Evolutionary conservation across 2,329 filamentous ascomycete species (phyloP), one percentile per base, ranked within the genome.

Genomic region (Sporothrix mexicana): DNA sequence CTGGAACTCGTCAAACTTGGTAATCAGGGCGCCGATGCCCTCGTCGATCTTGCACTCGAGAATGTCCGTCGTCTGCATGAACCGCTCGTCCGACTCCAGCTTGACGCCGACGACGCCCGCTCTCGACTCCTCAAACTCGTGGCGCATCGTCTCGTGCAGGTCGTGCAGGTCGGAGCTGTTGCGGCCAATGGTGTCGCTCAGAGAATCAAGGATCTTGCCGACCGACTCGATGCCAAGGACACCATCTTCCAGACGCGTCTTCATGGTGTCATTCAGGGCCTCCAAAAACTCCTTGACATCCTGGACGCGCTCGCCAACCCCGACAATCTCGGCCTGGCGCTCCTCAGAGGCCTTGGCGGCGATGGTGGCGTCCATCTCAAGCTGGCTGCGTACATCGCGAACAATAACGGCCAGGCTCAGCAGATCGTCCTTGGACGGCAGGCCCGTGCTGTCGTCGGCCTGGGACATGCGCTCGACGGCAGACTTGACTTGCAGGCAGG

Each of bases 1-100:
- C 78, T 97, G 92, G 75, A 95, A 91, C 74, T 96, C 93, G 72
- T 98, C 95, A 78, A 97, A 97, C 80, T 97, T 98, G 76, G 87
- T 85, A 80, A 97, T 89, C 30, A 99, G 85, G 76, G 94, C 93
- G 73, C 88, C 88, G 77, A 98, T 86, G 77, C 88, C 89, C 77
- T 90, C 88, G 49, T 90, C 89, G 61, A 91, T 83, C 79, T 89
- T 90, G 73, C 81, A 80, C 59, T 85, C 82, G 9, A 91, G 82
- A 5, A 79, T 82, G 9, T 89, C 86, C 23, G 87, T 86, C 0
- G 86, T 85, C 73, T 87, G 82, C 75, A 89, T 86, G 43, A 91
- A 90, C 79, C 94, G 94, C 78, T 94, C 92, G 74, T 97, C 93
- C 2, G 91, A 88, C 74, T 97, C 93, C n/a, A 93, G 85, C 82